Conservation (phyloP, 2,329 filamentous ascomycete species). For the Neonectria neomacrospora region DNA sequence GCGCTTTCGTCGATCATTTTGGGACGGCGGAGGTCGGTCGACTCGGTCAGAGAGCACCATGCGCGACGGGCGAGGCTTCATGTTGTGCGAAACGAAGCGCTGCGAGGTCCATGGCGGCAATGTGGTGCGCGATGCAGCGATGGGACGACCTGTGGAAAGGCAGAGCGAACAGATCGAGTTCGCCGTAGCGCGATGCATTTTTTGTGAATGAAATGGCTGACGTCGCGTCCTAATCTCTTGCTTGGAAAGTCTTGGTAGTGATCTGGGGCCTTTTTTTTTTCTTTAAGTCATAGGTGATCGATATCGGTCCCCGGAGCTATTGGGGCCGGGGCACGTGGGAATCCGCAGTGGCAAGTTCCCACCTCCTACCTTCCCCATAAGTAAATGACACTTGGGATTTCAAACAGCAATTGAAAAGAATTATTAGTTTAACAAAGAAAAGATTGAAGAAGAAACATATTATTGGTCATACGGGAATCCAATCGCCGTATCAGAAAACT, state of each 20-base stretch:
- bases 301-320: slow-evolving; percentile 4
- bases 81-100: slow-evolving; percentile 51
- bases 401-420: background rate
- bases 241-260: slow-evolving; percentile 9
- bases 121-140: slow-evolving; percentile 24
- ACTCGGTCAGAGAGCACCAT: slow-evolving; percentile 69
- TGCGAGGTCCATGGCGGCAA: slow-evolving; percentile 49
- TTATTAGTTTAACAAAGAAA: background rate
- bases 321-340: slow-evolving; percentile 12
- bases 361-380: background rate
- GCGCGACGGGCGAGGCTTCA: slow-evolving; percentile 59
- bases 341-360: background rate
- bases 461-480: background rate
- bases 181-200: slow-evolving; percentile 39
- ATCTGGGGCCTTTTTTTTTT: slow-evolving; percentile 11
- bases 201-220: slow-evolving; percentile 16
- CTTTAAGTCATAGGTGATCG: background rate
- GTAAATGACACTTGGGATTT: too few species aligned
- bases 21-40: slow-evolving; percentile 52
- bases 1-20: slow-evolving; percentile 50
- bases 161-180: slow-evolving; percentile 44
- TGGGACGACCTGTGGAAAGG: slow-evolving; percentile 29
- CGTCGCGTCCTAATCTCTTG: slow-evolving; percentile 8
- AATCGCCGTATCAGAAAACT: background rate
- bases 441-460: background rate